Conservation (phyloP, 208 protist species). For the Leishmania mexicana region DNA sequence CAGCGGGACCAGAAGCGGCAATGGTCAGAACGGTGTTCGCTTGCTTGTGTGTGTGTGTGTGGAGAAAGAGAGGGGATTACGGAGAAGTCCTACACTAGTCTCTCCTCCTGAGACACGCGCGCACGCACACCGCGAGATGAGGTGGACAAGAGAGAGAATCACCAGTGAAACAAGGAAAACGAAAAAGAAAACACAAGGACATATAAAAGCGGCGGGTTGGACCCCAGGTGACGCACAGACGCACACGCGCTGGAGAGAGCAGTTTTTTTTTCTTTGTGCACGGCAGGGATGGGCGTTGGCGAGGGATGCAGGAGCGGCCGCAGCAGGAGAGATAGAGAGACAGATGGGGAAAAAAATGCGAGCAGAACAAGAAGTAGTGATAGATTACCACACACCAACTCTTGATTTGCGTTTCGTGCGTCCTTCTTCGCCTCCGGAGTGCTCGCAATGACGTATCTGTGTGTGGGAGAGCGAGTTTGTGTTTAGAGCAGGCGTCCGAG, state of each 20-base stretch:
- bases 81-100: too few species aligned
- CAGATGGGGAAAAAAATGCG: not conserved
- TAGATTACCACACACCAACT: constrained; percentile 26
- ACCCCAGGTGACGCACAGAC: not conserved
- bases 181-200: not conserved
- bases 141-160: not conserved
- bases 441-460: not conserved
- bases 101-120: too few species aligned
- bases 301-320: not conserved
- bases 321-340: not conserved
- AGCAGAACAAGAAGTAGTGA: constrained; percentile 3
- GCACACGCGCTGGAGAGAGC: not conserved
- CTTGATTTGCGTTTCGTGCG: not conserved
- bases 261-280: not conserved
- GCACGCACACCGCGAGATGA: not conserved
- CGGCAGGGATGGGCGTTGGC: not conserved
- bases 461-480: not conserved
- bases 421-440: not conserved
- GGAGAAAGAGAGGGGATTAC: too few species aligned
- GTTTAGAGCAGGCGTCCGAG: not conserved
- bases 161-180: not conserved
- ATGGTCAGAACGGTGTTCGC: too few species aligned
- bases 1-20: too few species aligned
- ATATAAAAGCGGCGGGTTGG: not conserved
- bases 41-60: too few species aligned